Conservation (phyloP, 2,329 filamentous ascomycete genomes). For the Colletotrichum trifolii region DNA sequence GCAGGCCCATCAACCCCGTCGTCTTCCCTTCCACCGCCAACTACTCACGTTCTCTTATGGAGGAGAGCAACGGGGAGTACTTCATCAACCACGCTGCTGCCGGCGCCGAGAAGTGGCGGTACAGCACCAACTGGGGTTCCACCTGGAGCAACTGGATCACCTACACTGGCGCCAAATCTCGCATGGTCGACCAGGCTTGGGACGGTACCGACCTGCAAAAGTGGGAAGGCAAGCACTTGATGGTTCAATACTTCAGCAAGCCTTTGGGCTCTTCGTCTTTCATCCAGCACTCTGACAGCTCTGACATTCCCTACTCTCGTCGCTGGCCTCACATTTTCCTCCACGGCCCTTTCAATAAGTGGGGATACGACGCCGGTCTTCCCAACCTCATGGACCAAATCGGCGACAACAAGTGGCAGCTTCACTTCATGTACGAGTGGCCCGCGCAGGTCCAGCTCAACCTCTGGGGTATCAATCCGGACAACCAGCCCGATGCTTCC, state of each 20-base stretch:
- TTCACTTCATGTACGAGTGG: slow-evolving; percentile 72
- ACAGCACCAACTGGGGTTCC: slow-evolving; percentile 70
- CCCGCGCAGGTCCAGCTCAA: slow-evolving; percentile 71
- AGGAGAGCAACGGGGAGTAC: slow-evolving; percentile 50
- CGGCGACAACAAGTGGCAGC: slow-evolving; percentile 64
- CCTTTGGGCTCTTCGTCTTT: slow-evolving; percentile 69
- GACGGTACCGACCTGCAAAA: slow-evolving; percentile 66
- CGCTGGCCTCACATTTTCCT: slow-evolving; percentile 72
- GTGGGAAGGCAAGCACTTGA: slow-evolving; percentile 71
- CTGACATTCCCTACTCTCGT: slow-evolving; percentile 48
- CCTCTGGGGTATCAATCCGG: slow-evolving; percentile 73
- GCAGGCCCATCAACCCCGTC: slow-evolving; percentile 67
- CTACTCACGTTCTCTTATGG: slow-evolving; percentile 60
- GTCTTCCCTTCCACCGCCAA: slow-evolving; percentile 67
- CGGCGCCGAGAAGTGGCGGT: slow-evolving; percentile 72
- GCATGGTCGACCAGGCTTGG: slow-evolving; percentile 62
- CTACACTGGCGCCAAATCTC: slow-evolving; percentile 63
- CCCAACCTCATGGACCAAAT: slow-evolving; percentile 44
- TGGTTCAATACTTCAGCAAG: slow-evolving; percentile 72
- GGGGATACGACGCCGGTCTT: slow-evolving; percentile 69
- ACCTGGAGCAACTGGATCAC: slow-evolving; percentile 68
- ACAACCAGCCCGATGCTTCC: slow-evolving; percentile 70
- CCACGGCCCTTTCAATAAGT: slow-evolving; percentile 72
- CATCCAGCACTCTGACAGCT: slow-evolving; percentile 67
- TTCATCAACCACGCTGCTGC: slow-evolving; percentile 68